Percentiles rank a stretch among this genome's conserved stretches.
Conservation (phyloP, 208 protist genomes). For the Willaertia magna region DNA sequence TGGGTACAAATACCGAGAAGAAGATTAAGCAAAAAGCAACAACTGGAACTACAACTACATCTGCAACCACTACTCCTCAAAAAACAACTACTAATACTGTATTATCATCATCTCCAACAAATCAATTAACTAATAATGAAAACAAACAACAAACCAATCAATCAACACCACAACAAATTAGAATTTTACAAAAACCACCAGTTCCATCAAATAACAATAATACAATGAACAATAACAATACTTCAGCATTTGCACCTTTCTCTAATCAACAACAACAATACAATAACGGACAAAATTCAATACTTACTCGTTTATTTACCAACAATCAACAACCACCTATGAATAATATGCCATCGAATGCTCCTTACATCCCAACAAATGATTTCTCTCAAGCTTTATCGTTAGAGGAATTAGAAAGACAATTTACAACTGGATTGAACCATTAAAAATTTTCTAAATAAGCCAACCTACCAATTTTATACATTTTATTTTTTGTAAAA, state of each 20-base stretch:
- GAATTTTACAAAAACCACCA: not conserved
- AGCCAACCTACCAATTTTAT: too few species aligned
- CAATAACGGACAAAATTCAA: too few species aligned
- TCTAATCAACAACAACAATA: too few species aligned
- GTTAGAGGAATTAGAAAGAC: not conserved
- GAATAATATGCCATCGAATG: not conserved
- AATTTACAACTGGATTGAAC: too few species aligned
- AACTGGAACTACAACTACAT: not conserved
- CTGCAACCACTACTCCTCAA: not conserved
- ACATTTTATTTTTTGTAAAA: too few species aligned
- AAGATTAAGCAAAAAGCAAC: not conserved
- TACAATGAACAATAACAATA: too few species aligned
- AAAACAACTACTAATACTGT: not conserved
- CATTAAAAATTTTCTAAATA: too few species aligned
- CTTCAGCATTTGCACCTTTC: too few species aligned
- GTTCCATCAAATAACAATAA: not conserved
- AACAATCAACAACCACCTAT: too few species aligned
- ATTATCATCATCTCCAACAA: not conserved
- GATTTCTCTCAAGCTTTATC: not conserved
- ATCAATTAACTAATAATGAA: not conserved
- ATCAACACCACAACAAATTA: not conserved
- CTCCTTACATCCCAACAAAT: not conserved
- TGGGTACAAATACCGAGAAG: not conserved
- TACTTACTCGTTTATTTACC: too few species aligned
- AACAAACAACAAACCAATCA: not conserved